Base-by-base conservation (phyloP, 2,329 filamentous ascomycete genomes). In the Fonsecaea multimorphosa region DNA sequence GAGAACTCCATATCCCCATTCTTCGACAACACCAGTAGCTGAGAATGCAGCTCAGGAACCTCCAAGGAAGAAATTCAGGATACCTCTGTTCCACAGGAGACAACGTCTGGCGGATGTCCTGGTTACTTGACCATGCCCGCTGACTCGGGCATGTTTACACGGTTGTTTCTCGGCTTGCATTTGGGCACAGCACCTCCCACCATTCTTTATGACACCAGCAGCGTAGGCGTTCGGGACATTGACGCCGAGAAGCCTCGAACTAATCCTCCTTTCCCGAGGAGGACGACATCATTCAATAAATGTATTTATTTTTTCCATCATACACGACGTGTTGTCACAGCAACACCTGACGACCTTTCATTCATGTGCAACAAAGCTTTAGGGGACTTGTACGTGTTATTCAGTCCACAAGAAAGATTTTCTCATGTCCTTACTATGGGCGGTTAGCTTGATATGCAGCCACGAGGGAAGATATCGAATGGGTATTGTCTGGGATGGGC, bases 21-120 rank as follows among this genome's bases (percentile, higher is more conserved):
- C 14, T 9, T 51, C 61, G 14, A 51, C 32, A 49, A 51, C 62
- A n/a, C 58, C 27, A 56, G 14, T 24, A 9, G 8, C 40, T 16
- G 49, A 31, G 24, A 29, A 32, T 16, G 31, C 38, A 16, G 51
- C 38, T 12, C 57, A 60, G 40, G 57, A 58, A 16, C 56, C 49
- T n/a, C 59, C 62, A 8, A 69, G 65, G 24, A 67, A 59, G 38
- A 55, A 58, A 31, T 69, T 69, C 40, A 56, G 59, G 11, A 57
- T 69, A n/a, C 65, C 65, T 31, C 56, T 69, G 16, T 69, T 69
- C 32, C 51, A 58, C 22, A 65, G 61, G 44, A 58, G 65, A 57
- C 62, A 69, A 36, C 58, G 65, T 29, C 67, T 65, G n/a, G 44
- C 52, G 6, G 67, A 66, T 38, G 59, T 69, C 19, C 65, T 69